These are phyloP conservation scores for Orbilia brochopaga DNA, from an alignment of 2,329 filamentous ascomycete genomes.

Conservation along the genomic window DNA sequence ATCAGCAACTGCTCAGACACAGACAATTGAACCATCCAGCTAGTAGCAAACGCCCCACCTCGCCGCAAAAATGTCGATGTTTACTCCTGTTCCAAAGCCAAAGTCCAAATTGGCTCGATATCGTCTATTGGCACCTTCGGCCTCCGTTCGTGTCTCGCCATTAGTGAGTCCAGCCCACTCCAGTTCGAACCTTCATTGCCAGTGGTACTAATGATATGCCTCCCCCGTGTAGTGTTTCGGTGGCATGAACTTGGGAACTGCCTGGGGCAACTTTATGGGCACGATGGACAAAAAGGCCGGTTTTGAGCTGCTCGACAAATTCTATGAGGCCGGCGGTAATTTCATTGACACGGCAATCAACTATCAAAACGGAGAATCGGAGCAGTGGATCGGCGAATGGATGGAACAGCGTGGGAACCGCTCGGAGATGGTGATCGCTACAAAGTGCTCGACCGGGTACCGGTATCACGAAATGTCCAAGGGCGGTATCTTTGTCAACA, in stretches of 20 bases:
- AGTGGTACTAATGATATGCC: not conserved
- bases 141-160: slow-evolving; percentile 71
- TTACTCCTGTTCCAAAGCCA: slow-evolving; percentile 61
- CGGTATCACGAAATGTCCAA: slow-evolving; percentile 58
- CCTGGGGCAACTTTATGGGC: slow-evolving; percentile 68
- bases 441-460: slow-evolving; percentile 71
- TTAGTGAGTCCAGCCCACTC: slow-evolving; percentile 60
- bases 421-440: slow-evolving; percentile 73
- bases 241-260: slow-evolving; percentile 69
- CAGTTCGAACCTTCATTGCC: slow-evolving; percentile 43
- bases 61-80: slow-evolving; percentile 52
- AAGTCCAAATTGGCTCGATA: slow-evolving; percentile 70
- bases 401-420: slow-evolving; percentile 69
- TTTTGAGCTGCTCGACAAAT: slow-evolving; percentile 71
- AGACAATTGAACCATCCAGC: too few species aligned
- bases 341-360: slow-evolving; percentile 76
- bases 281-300: slow-evolving; percentile 68
- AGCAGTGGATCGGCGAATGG: slow-evolving; percentile 74
- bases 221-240: slow-evolving; percentile 61
- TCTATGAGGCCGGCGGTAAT: slow-evolving; percentile 70
- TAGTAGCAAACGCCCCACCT: too few species aligned
- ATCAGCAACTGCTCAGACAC: too few species aligned
- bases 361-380: slow-evolving; percentile 70
- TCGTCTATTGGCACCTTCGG: slow-evolving; percentile 70
- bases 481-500: slow-evolving; percentile 63